These are phyloP conservation scores for Barbatosphaeria neglecta DNA, from an alignment of 495 filamentous ascomycete species.

Conservation along the genomic window DNA sequence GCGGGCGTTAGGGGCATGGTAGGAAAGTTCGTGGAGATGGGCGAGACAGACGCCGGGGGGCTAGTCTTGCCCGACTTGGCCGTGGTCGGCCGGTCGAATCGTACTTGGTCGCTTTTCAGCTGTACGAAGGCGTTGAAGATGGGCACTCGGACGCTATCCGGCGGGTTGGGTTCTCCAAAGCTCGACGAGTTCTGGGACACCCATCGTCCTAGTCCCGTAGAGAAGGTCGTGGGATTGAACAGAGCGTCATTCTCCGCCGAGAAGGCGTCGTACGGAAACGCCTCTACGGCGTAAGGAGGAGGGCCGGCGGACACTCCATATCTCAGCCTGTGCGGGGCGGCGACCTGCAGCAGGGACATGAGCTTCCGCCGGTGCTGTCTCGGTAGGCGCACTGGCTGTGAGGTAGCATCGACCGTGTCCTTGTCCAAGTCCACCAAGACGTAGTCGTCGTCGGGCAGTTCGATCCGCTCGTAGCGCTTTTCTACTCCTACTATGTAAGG, in stretches of 20 bases:
- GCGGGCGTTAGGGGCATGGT: conserved; percentile 59
- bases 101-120: conserved; percentile 52
- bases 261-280: conserved; percentile 81
- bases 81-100: conserved; percentile 67
- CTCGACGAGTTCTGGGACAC: conserved; percentile 78
- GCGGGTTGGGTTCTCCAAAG: conserved; percentile 59
- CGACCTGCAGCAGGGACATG: conserved; percentile 72
- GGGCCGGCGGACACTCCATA: conserved; percentile 80
- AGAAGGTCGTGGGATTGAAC: conserved; percentile 56
- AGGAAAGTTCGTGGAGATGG: conserved; percentile 69
- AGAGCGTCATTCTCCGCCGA: conserved; percentile 73
- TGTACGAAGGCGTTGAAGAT: conserved; percentile 90
- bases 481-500: conserved; percentile 97
- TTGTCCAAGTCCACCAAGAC: conserved; percentile 88
- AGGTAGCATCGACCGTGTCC: conserved; percentile 73
- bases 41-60: conserved; percentile 78
- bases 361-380: conserved; percentile 86
- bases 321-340: conserved; percentile 79
- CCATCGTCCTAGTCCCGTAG: conserved; percentile 68
- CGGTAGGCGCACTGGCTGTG: conserved; percentile 61
- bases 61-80: conserved; percentile 64
- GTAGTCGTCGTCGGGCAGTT: conserved; percentile 92
- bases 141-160: conserved; percentile 25
- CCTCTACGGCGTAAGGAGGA: conserved; percentile 86
- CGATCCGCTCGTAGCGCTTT: conserved; percentile 80